A percentile compares a stretch with the other conserved stretches of the same genome.
Conservation (phyloP, 441 rosid genomes). For the Capsella rubella region DNA sequence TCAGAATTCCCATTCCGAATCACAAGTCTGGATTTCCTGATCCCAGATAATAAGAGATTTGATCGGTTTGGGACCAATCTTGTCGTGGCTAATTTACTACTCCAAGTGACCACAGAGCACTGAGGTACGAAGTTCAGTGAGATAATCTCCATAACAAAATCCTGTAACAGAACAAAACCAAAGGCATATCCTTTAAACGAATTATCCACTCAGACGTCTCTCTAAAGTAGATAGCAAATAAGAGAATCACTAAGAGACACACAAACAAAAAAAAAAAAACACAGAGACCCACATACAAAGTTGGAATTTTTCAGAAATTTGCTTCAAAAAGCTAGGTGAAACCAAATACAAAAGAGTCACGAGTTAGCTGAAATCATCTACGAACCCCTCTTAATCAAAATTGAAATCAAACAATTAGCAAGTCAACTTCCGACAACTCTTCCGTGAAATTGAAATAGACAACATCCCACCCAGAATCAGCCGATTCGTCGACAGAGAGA, state of each 20-base stretch:
- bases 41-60: constrained; percentile 6
- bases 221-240: background rate
- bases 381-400: background rate
- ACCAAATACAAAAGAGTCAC: background rate
- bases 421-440: background rate
- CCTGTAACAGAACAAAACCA: constrained; percentile 19
- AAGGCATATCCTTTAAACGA: background rate
- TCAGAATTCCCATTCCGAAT: constrained; percentile 54
- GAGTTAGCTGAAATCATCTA: background rate
- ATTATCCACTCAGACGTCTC: background rate
- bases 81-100: constrained; percentile 24
- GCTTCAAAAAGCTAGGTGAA: background rate
- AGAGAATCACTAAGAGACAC: background rate
- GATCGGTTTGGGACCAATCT: constrained; percentile 20
- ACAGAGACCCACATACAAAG: background rate
- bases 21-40: constrained; percentile 43
- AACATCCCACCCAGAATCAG: background rate
- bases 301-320: background rate
- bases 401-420: background rate
- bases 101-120: constrained; percentile 39
- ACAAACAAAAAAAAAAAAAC: background rate
- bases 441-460: background rate
- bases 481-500: background rate
- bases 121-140: constrained; percentile 37
- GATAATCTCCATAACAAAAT: constrained; percentile 31